Percentiles rank a stretch among this genome's conserved stretches.
Conservation (phyloP, 2,329 filamentous ascomycete genomes). For the Fusarium sp. region DNA sequence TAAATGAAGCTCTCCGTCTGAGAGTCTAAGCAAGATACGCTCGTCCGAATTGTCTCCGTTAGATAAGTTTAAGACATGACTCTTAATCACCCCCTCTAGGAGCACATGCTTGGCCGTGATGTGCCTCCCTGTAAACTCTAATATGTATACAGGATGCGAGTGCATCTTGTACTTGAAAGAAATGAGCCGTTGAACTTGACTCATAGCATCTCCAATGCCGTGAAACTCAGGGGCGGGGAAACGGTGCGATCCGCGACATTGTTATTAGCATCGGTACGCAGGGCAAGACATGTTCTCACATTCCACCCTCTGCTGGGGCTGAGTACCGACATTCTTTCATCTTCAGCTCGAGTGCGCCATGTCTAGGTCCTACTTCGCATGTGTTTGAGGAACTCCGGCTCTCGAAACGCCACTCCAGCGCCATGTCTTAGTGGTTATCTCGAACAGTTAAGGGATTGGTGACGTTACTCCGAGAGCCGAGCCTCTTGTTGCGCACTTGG, state of each 20-base stretch:
- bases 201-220: background rate
- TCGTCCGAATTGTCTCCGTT: background rate
- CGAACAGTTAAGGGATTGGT: background rate
- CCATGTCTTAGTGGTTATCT: background rate
- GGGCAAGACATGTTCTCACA: background rate
- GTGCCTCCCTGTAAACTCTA: background rate
- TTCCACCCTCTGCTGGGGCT: background rate
- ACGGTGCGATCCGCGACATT: background rate
- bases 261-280: background rate
- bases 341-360: background rate
- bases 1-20: background rate
- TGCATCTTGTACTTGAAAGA: background rate
- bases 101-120: background rate
- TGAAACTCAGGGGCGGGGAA: background rate
- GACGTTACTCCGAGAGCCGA: background rate
- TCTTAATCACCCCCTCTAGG: background rate
- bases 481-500: background rate
- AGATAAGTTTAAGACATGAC: background rate
- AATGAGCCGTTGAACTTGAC: background rate
- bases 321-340: background rate
- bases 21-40: accelerated
- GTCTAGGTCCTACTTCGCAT: background rate
- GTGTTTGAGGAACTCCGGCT: background rate
- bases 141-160: too few species aligned
- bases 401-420: background rate